Base-by-base conservation (phyloP, 2,329 filamentous ascomycete species). In the Ploettnerulaceae sp. region DNA sequence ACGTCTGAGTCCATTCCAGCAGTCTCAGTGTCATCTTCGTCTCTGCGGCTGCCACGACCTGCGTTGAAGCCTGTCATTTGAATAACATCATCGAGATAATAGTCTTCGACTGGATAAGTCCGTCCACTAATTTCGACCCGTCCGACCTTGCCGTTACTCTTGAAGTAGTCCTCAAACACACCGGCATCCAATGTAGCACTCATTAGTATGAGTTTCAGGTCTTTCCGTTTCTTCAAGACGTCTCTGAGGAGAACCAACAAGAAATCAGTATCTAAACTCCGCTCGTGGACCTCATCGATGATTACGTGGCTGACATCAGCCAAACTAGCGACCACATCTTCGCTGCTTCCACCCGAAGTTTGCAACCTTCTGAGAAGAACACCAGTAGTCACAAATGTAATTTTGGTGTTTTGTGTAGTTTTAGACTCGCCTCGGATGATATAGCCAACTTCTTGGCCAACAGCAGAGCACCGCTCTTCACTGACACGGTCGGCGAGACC, bases 311-410 rank as follows among this genome's bases (percentile, higher is more conserved):
- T 96, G 52, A 98, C 84, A 66, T 96, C 88, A 5, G 87, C 86
- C 36, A 98, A 68, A 29, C 89, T 88, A 15, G 84, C 78, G 42
- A 87, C 77, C 1, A 95, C 82, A 61, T 95, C 88, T 18, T 90
- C 84, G 9, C 84, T 79, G 22, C 80, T 77, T 5, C 86, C 87
- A 39, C 89, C 88, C 3, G 88, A 90, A 0, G 87, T 93, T 67
- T 98, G 93, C n/a, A 98, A 74, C 9, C 90, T 82, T 51, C 93
- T 76, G 14, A 98, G 75, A 28, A 98, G 71, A 2, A 98, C 89
- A 79, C 91, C 91, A 7, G 91, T 96, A 0, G 91, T 98, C 51
- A 96, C 87, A 63, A 97, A 97, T 0, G 87, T 95, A 59, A 97
- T 94, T 66, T 85, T 91, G 0, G 93, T 97, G 34, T 79, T 73